Conservation (phyloP, 495 filamentous ascomycete species). For the Cetradonia linearis region DNA sequence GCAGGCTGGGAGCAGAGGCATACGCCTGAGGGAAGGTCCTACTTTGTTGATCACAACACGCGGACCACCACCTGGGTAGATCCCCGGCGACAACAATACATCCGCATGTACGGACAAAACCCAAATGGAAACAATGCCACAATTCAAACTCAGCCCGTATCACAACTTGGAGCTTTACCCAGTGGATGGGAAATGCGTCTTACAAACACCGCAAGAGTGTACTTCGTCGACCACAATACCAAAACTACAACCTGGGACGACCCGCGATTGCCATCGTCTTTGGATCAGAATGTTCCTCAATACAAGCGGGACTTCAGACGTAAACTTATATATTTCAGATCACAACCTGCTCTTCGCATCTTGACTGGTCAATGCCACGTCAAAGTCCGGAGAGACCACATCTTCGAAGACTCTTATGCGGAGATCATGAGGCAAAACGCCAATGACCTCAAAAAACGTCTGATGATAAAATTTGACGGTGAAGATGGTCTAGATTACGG, state of each 20-base stretch:
- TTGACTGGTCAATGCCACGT: slow-evolving; percentile 95
- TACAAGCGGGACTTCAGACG: slow-evolving; percentile 98
- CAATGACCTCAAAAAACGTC: slow-evolving; percentile 90
- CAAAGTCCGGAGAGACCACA: slow-evolving; percentile 91
- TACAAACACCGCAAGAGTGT: slow-evolving; percentile 93
- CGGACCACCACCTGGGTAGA: slow-evolving; percentile 99
- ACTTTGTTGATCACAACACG: slow-evolving; percentile 99
- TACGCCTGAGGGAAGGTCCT: slow-evolving; percentile 87
- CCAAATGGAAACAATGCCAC: slow-evolving; percentile 63
- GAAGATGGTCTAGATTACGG: slow-evolving; percentile 98
- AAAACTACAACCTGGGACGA: slow-evolving; percentile 99
- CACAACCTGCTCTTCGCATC: slow-evolving; percentile 90
- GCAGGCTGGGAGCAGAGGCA: slow-evolving; percentile 93
- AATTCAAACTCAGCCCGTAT: slow-evolving; percentile 95
- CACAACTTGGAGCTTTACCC: slow-evolving; percentile 89
- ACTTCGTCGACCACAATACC: slow-evolving; percentile 99
- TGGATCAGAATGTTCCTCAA: slow-evolving; percentile 97
- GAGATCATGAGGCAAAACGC: slow-evolving; percentile 96
- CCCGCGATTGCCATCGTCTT: slow-evolving; percentile 83
- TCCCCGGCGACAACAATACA: slow-evolving; percentile 93
- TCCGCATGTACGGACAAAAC: slow-evolving; percentile 87
- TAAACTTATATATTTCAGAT: slow-evolving; percentile 98
- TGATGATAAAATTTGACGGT: slow-evolving; percentile 99
- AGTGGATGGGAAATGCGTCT: slow-evolving; percentile 99
- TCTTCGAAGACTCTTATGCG: slow-evolving; percentile 97